phyloP scores from a whole-genome alignment of 2,329 filamentous ascomycete genomes.

The Xylariaceae sp. region DNA sequence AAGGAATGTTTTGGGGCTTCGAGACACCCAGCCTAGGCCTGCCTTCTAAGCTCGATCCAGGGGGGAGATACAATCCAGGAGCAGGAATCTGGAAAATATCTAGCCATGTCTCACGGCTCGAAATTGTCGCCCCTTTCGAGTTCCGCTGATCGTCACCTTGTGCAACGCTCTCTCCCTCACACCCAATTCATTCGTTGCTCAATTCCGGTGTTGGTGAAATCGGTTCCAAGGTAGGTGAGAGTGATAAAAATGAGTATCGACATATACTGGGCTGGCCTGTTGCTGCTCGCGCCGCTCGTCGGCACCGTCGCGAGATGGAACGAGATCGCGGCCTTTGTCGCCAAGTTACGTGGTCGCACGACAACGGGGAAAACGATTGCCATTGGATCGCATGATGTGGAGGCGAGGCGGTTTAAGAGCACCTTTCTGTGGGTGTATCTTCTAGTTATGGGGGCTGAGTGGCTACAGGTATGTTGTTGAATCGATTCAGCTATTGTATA shows the following conservation, averaged over 20 bases:
- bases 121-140: too few relatives aligned
- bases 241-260: slow-evolving; percentile 16
- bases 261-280: slow-evolving; percentile 25
- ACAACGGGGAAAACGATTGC: slow-evolving; percentile 7
- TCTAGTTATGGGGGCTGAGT: slow-evolving; percentile 48
- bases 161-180: too few relatives aligned
- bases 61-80: too few relatives aligned
- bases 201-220: neutral
- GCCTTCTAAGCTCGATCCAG: too few relatives aligned
- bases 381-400: slow-evolving; percentile 7
- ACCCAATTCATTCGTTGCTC: neutral
- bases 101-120: too few relatives aligned
- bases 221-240: neutral
- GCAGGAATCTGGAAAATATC: too few relatives aligned
- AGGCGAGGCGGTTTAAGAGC: slow-evolving; percentile 17
- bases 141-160: too few relatives aligned
- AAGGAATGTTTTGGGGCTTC: too few relatives aligned
- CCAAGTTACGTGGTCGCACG: neutral
- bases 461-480: slow-evolving; percentile 42
- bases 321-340: slow-evolving; percentile 4
- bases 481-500: neutral
- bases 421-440: slow-evolving; percentile 38
- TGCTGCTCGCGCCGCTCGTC: slow-evolving; percentile 20
- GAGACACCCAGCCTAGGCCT: too few relatives aligned
- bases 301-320: slow-evolving; percentile 16